Percentiles rank a stretch among this genome's conserved stretches.
Conservation (phyloP, 176 grass and related monocot species). For the Poa pratensis region DNA sequence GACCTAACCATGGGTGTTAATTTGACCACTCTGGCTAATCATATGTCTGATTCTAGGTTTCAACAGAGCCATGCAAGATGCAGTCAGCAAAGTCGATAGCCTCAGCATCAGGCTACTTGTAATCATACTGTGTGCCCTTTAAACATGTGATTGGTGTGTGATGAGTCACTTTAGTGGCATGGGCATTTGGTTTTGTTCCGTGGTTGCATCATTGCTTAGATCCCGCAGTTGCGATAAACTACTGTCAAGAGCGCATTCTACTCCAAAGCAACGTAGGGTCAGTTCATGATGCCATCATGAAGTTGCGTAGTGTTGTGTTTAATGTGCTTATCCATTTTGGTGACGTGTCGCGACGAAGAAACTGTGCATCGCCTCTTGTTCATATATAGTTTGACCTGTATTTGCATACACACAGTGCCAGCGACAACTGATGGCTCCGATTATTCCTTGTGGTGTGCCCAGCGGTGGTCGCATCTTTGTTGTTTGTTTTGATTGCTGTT, state of each 20-base stretch:
- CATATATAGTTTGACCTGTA: not conserved
- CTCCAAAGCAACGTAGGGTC: not conserved
- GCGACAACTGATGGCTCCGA: not conserved
- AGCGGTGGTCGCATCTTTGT: not conserved
- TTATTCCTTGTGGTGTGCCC: conserved; percentile 15
- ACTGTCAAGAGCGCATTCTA: conserved; percentile 6
- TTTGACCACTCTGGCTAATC: conserved; percentile 45
- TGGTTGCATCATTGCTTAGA: conserved; percentile 33
- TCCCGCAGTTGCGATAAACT: not conserved
- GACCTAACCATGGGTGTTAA: conserved; percentile 31
- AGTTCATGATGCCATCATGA: not conserved
- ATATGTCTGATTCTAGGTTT: conserved; percentile 25
- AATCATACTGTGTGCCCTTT: conserved; percentile 13
- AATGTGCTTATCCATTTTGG: conserved; percentile 4
- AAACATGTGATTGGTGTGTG: conserved; percentile 31
- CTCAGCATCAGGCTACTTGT: not conserved
- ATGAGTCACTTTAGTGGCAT: conserved; percentile 27
- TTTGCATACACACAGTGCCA: conserved; percentile 12
- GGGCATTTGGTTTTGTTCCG: conserved; percentile 21
- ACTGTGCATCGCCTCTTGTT: not conserved
- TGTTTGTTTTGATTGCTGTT: not conserved
- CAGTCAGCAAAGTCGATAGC: not conserved
- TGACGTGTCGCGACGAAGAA: not conserved
- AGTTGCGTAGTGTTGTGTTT: not conserved
- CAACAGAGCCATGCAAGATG: conserved; percentile 35